A percentile compares a stretch with the other conserved stretches of the same genome.
Conservation (phyloP, 2,329 filamentous ascomycete genomes). For the Phialocephala subalpina region DNA sequence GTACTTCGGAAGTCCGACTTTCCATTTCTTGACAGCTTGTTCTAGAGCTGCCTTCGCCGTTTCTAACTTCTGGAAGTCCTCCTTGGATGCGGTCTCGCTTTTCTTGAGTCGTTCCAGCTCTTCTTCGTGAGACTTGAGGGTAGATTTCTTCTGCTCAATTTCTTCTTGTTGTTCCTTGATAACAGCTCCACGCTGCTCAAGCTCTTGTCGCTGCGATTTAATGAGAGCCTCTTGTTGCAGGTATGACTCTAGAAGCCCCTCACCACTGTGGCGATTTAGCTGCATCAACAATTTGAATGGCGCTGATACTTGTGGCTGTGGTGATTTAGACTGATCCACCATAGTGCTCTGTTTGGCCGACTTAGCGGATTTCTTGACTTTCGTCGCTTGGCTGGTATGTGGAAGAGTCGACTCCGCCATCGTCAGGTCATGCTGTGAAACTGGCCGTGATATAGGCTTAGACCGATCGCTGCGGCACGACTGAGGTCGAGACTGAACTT, state of each 20-base stretch:
- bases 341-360: background rate
- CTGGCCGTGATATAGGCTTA: slow-evolving; percentile 14
- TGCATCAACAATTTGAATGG: background rate
- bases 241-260: background rate
- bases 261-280: background rate
- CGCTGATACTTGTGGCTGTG: background rate
- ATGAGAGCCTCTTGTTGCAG: background rate
- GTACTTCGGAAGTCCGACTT: slow-evolving; percentile 39
- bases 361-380: slow-evolving; percentile 19
- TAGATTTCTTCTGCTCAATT: slow-evolving; percentile 6
- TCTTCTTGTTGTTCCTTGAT: background rate
- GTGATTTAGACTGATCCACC: background rate
- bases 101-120: slow-evolving; percentile 26
- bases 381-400: slow-evolving; percentile 8
- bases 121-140: slow-evolving; percentile 23
- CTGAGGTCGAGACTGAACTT: slow-evolving; percentile 9
- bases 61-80: slow-evolving; percentile 28
- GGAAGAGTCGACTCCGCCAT: background rate
- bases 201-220: background rate
- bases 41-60: slow-evolving; percentile 31
- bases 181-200: background rate
- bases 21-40: slow-evolving; percentile 37
- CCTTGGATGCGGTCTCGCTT: slow-evolving; percentile 6
- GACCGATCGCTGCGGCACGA: slow-evolving; percentile 17
- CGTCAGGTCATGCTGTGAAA: background rate